A percentile compares a stretch with the other conserved stretches of the same genome.
phyloP scores from a whole-genome alignment of 2,329 filamentous ascomycete genomes.

The Rosellinia necatrix region DNA sequence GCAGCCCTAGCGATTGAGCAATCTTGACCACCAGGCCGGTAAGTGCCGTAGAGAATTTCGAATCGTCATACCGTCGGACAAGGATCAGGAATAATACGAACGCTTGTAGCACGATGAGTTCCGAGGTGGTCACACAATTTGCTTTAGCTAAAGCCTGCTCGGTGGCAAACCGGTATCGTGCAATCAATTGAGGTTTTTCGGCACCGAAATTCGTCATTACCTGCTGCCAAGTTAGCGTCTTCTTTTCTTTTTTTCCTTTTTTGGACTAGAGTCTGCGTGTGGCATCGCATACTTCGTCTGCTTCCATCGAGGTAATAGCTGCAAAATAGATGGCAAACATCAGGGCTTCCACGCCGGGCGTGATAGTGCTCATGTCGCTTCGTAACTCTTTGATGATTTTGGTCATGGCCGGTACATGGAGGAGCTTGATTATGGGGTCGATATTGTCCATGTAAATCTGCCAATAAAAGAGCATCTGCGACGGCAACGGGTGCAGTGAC shows the following conservation, averaged over 20 bases:
- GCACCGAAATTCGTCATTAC: constrained; percentile 57
- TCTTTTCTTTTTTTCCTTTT: too few species aligned
- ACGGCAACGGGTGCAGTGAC: constrained; percentile 66
- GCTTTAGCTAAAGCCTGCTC: constrained; percentile 66
- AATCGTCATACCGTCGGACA: constrained; percentile 55
- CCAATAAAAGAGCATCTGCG: constrained; percentile 71
- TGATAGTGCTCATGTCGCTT: constrained; percentile 62
- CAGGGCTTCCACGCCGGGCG: constrained; percentile 61
- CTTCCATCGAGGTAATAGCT: constrained; percentile 62
- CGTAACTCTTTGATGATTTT: constrained; percentile 65
- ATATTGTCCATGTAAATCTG: constrained; percentile 74
- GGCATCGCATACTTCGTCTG: constrained; percentile 55
- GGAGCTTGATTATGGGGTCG: constrained; percentile 71
- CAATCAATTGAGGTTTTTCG: constrained; percentile 50
- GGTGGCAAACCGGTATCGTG: constrained; percentile 57
- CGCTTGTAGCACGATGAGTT: constrained; percentile 65
- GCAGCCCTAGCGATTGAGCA: constrained; percentile 58
- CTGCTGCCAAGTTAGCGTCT: constrained; percentile 38
- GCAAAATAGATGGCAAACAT: constrained; percentile 67
- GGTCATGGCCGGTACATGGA: constrained; percentile 71
- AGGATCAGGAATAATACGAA: constrained; percentile 63
- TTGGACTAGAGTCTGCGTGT: too few species aligned
- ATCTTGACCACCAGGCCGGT: constrained; percentile 65
- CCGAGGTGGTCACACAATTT: constrained; percentile 63
- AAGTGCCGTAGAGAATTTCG: constrained; percentile 65